Evolutionary conservation across 805 yeast genomes (phyloP).

Genomic region (Wickerhamomyces hampshirensis): DNA sequence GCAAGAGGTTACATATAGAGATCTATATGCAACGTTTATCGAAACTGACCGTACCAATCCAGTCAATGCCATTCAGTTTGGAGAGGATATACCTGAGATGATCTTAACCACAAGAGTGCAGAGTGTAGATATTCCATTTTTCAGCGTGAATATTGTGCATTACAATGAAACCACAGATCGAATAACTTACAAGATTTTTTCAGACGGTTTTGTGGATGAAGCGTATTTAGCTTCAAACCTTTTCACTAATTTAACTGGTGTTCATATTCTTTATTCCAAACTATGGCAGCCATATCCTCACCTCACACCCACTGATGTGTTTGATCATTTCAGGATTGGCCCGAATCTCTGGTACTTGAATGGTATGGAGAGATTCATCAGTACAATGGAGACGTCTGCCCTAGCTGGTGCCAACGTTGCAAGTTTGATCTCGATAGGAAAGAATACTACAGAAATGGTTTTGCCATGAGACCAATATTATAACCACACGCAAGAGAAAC

Average conservation of each 20-base stretch:
- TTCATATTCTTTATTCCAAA: conserved; percentile 28
- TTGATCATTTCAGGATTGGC: conserved; percentile 28
- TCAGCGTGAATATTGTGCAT: conserved; percentile 29
- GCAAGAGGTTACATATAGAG: conserved; percentile 31
- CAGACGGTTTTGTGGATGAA: conserved; percentile 22
- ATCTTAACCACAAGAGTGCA: conserved; percentile 24
- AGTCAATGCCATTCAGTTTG: conserved; percentile 18
- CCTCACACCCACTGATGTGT: conserved; percentile 26
- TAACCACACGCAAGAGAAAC: too few species aligned
- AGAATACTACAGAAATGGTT: conserved; percentile 20
- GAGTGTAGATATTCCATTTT: conserved; percentile 24
- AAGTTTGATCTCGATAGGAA: conserved; percentile 31
- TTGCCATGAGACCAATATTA: too few species aligned
- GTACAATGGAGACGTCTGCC: conserved; percentile 50
- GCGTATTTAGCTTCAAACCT: conserved; percentile 11
- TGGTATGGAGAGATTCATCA: conserved; percentile 40
- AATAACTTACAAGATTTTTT: conserved; percentile 41
- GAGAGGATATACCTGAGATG: conserved; percentile 22
- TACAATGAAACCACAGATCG: conserved; percentile 24
- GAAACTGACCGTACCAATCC: conserved; percentile 19
- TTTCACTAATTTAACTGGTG: conserved; percentile 19
- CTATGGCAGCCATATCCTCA: conserved; percentile 43
- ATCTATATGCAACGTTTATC: conserved; percentile 35
- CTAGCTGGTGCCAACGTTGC: conserved; percentile 47
- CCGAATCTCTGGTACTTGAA: conserved; percentile 38